Evolutionary conservation across 1,284 basidiomycete genomes (phyloP).

Genomic region (Austroboletus niveus): DNA sequence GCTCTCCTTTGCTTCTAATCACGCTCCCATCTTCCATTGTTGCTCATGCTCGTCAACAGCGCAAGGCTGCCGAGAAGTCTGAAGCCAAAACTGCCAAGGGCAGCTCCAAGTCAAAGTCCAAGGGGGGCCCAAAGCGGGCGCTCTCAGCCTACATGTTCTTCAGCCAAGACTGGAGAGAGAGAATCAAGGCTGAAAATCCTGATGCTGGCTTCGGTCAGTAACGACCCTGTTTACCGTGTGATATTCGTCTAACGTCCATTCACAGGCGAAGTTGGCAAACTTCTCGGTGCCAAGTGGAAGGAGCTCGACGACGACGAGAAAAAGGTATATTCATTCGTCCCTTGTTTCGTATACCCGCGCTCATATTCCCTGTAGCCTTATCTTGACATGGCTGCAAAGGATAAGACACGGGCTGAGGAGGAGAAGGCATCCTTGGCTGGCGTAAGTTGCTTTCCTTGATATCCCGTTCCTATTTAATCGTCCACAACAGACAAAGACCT

Average conservation of each 20-base stretch:
- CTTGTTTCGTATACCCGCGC: background rate
- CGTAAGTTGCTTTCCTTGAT: conserved; percentile 38
- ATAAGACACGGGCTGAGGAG: conserved; percentile 82
- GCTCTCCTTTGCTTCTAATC: conserved; percentile 4
- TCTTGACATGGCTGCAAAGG: conserved; percentile 79
- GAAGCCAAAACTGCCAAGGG: conserved; percentile 66
- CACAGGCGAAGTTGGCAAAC: conserved; percentile 79
- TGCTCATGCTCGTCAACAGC: conserved; percentile 40
- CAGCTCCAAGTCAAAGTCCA: conserved; percentile 54
- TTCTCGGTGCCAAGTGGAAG: conserved; percentile 90
- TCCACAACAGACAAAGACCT: conserved; percentile 22
- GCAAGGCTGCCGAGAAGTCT: conserved; percentile 72
- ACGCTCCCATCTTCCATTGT: background rate
- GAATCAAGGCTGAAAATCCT: conserved; percentile 94
- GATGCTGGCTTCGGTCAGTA: conserved; percentile 86
- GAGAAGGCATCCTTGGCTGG: conserved; percentile 80
- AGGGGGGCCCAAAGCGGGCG: conserved; percentile 74
- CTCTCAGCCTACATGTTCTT: conserved; percentile 99
- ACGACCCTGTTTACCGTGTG: conserved; percentile 2
- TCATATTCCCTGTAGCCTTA: conserved; percentile 74
- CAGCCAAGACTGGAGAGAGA: conserved; percentile 92
- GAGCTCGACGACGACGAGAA: conserved; percentile 81
- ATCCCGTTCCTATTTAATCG: background rate
- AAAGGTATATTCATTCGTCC: conserved; percentile 53
- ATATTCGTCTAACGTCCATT: conserved; percentile 8